phyloP scores from a whole-genome alignment of 139 green algal species.

The Parachlorella kessleri region DNA sequence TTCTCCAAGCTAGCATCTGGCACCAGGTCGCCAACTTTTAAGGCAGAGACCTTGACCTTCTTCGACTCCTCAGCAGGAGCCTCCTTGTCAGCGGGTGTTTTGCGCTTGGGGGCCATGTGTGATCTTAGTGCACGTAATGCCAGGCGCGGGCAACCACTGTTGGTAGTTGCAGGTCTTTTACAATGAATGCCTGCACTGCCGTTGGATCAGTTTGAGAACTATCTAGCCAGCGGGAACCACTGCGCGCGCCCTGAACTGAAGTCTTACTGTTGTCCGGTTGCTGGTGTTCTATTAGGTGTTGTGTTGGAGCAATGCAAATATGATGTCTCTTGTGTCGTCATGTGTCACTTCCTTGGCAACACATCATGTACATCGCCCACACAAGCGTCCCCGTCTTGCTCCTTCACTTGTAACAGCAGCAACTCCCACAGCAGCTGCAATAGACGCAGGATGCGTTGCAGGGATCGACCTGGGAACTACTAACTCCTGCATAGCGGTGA shows the following conservation, averaged over 20 bases:
- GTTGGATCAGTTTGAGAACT: not conserved
- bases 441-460: constrained; percentile 39
- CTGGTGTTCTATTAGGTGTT: no score
- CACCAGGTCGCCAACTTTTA: constrained; percentile 21
- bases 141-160: not conserved
- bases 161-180: not conserved
- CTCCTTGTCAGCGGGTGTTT: constrained; percentile 9
- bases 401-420: constrained; percentile 2
- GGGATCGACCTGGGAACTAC: constrained; percentile 99
- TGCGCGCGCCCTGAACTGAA: no score
- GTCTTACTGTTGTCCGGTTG: no score
- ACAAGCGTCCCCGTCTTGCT: no score
- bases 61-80: constrained; percentile 6
- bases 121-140: no score
- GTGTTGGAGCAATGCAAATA: no score
- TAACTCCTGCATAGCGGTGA: constrained; percentile 89
- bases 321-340: no score
- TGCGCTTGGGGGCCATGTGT: constrained; percentile 42
- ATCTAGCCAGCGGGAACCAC: no score
- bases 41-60: constrained; percentile 16
- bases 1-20: constrained; percentile 15
- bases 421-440: not conserved
- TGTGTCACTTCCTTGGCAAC: no score
- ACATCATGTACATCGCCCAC: no score
- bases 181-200: not conserved